Evolutionary conservation across 1,284 basidiomycete genomes (phyloP), one percentile per base, ranked within the genome.

Genomic region (Kwoniella shivajii): DNA sequence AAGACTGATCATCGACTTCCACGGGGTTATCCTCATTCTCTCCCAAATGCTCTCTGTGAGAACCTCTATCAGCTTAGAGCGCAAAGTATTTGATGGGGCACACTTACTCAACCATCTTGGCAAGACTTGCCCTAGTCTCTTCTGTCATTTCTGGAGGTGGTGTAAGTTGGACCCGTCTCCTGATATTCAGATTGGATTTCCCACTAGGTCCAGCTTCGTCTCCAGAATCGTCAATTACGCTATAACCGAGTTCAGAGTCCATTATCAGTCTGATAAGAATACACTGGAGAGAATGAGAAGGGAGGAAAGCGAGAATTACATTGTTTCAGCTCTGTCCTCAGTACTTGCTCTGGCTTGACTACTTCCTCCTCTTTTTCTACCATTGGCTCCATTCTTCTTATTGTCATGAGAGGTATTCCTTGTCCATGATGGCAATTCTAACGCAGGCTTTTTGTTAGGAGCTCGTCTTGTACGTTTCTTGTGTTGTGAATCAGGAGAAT

Each of bases 71-170:
- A n/a, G n/a, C n/a, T n/a, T n/a, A n/a, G n/a, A n/a, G n/a, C n/a
- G n/a, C n/a, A n/a, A n/a, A 20, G 13, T 24, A 42, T 39, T 16
- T 31, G 36, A 36, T 36, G 14, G n/a, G 13, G 42, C 27, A 48
- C 29, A 65, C 60, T 53, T 43, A 65, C 59, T 54, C 34, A 22
- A 63, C 47, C 13, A 60, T 29, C 26, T 48, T 31, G 1, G 26
- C 13, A 6, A 62, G 38, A 6, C 50, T 48, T 2, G 46, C 46
- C 38, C 37, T 43, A 22, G 56, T 36, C 20, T 58, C 61, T n/a
- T 59, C 60, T 9, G 50, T 41, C 14, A 69, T 29, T n/a, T 54
- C 54, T 0, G 72, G 72, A 30, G 72, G 72, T 13, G 72, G 71
- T 16, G 72, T 74, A 6, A 73, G 58, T 41, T 41, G 50, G 5